These are phyloP conservation scores for Ceriops decandra DNA, from an alignment of 345 rosid species.

Conservation along the genomic window DNA sequence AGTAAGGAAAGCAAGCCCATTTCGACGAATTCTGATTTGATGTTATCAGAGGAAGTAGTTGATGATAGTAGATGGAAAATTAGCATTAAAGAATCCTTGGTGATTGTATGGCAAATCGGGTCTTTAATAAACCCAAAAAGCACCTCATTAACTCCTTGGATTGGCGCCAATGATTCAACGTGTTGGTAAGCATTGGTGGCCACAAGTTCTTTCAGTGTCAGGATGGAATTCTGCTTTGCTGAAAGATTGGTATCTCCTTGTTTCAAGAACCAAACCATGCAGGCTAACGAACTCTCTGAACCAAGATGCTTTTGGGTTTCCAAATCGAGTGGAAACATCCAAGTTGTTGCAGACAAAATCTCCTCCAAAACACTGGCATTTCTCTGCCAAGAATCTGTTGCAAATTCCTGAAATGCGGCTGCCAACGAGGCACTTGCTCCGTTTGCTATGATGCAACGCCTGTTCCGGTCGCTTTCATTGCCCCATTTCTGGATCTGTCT, in stretches of 20 bases:
- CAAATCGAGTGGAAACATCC: conserved; percentile 40
- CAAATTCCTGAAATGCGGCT: conserved; percentile 35
- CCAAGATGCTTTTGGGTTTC: conserved; percentile 31
- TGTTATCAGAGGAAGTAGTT: neutral
- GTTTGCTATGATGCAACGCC: conserved; percentile 23
- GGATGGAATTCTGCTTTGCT: conserved; percentile 28
- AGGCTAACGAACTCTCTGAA: conserved; percentile 26
- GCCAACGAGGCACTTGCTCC: conserved; percentile 28
- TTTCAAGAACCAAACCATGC: conserved; percentile 36
- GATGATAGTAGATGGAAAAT: conserved; percentile 36
- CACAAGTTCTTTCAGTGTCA: conserved; percentile 30
- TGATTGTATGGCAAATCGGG: conserved; percentile 27
- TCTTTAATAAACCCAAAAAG: conserved; percentile 27
- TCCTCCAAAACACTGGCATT: conserved; percentile 28
- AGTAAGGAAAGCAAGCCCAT: conserved; percentile 33
- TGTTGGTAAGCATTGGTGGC: conserved; percentile 9
- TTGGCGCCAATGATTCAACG: conserved; percentile 14
- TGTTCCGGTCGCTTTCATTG: conserved; percentile 49
- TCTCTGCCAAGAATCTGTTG: conserved; percentile 20
- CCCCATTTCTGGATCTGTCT: conserved; percentile 38
- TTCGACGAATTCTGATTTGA: conserved; percentile 22
- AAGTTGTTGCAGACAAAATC: conserved; percentile 23
- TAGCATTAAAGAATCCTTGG: conserved; percentile 37
- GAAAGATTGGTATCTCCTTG: conserved; percentile 16
- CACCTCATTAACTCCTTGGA: conserved; percentile 24